These are phyloP conservation scores for Didymella keratinophila DNA, from an alignment of 2,329 filamentous ascomycete genomes.

Conservation along the genomic window DNA sequence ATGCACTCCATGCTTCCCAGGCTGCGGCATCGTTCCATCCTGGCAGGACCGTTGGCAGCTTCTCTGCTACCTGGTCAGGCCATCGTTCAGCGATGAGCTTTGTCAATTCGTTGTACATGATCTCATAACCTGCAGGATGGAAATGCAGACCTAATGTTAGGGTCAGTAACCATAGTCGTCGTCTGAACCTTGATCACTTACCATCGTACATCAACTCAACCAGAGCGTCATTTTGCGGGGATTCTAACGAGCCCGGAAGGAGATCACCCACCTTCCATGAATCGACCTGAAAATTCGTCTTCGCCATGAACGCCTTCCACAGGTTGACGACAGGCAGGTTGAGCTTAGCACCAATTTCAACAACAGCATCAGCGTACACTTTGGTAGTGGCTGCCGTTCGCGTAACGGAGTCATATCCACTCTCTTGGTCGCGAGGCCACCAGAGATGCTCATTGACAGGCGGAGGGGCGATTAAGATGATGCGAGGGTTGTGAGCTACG, in stretches of 20 bases:
- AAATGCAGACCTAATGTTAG: constrained; percentile 64
- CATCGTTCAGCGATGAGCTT: constrained; percentile 59
- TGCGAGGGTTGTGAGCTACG: constrained; percentile 72
- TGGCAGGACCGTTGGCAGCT: constrained; percentile 62
- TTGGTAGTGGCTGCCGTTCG: constrained; percentile 69
- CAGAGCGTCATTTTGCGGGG: constrained; percentile 65
- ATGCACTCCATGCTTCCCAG: constrained; percentile 35
- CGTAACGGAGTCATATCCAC: constrained; percentile 46
- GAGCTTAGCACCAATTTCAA: constrained; percentile 65
- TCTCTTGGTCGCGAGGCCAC: constrained; percentile 57
- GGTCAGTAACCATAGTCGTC: constrained; percentile 17
- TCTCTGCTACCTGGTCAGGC: constrained; percentile 64
- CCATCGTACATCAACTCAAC: constrained; percentile 64
- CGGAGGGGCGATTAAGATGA: constrained; percentile 82
- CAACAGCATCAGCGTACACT: constrained; percentile 71
- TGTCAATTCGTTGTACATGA: constrained; percentile 64
- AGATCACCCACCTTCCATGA: constrained; percentile 54
- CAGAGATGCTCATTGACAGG: constrained; percentile 80
- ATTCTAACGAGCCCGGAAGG: constrained; percentile 64
- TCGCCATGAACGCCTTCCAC: constrained; percentile 78
- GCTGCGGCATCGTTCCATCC: constrained; percentile 57
- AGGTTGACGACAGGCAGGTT: constrained; percentile 76
- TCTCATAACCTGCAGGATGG: constrained; percentile 62
- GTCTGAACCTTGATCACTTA: constrained; percentile 39
- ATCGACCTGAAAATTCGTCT: constrained; percentile 59